phyloP scores from a whole-genome alignment of 2,329 filamentous ascomycete genomes.

The Monilinia polystroma region DNA sequence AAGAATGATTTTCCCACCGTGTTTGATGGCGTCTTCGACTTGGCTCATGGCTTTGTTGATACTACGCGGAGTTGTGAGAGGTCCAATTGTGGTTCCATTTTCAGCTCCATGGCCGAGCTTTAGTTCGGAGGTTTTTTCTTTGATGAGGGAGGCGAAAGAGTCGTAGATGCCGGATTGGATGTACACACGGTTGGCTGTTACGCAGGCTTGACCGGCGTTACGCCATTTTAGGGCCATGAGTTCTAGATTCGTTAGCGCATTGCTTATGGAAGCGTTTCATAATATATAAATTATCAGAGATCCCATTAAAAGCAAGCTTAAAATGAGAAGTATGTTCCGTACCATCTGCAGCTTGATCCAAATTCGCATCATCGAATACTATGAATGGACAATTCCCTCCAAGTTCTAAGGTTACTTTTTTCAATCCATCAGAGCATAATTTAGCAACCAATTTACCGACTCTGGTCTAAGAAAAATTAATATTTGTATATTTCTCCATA shows the following conservation, averaged over 20 bases:
- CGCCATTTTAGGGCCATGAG: slow-evolving; percentile 53
- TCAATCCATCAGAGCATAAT: slow-evolving; percentile 58
- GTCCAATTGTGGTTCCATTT: slow-evolving; percentile 58
- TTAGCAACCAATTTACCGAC: slow-evolving; percentile 62
- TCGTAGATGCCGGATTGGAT: slow-evolving; percentile 63
- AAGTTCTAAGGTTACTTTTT: slow-evolving; percentile 64
- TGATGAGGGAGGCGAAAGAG: slow-evolving; percentile 55
- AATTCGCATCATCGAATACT: slow-evolving; percentile 63
- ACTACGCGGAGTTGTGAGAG: slow-evolving; percentile 55
- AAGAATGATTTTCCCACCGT: slow-evolving; percentile 62
- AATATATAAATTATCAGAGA: background rate
- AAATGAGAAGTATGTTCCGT: slow-evolving; percentile 22
- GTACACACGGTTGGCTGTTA: slow-evolving; percentile 64
- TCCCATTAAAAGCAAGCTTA: background rate
- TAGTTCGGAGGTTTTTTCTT: slow-evolving; percentile 52
- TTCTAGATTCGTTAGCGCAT: slow-evolving; percentile 26
- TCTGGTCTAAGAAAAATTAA: slow-evolving; percentile 44
- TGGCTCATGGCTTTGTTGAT: slow-evolving; percentile 58
- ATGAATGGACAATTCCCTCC: slow-evolving; percentile 65
- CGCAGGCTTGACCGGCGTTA: slow-evolving; percentile 64
- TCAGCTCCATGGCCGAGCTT: slow-evolving; percentile 61
- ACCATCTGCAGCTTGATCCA: slow-evolving; percentile 55
- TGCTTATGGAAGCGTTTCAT: background rate
- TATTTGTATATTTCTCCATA: slow-evolving; percentile 4
- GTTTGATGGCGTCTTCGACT: slow-evolving; percentile 61